Evolutionary conservation across 352 stramenopile genomes (phyloP), one percentile per base, ranked within the genome.

Genomic region (Thalassiosira mediterranea): DNA sequence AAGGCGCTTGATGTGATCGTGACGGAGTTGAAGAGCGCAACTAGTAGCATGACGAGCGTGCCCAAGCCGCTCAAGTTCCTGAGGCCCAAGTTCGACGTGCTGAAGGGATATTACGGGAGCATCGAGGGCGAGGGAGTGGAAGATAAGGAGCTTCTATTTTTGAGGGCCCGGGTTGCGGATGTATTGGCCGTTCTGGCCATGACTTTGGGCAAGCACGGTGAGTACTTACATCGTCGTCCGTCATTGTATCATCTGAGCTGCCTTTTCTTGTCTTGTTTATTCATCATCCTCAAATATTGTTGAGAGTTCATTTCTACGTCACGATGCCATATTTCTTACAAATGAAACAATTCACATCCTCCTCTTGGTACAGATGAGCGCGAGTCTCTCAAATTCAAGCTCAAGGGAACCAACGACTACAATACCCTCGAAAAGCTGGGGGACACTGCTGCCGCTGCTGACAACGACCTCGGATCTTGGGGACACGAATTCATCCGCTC

Each of bases 1-100:
- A 90, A 88, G 62, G 97, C 97, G 26, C 83, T 99, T n/a, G 95
- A 98, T 81, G 89, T 98, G 65, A 93, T 99, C 76, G 93, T 97
- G 15, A 96, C 91, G 34, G 96, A 99, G 88, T 98, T 99, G 66
- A 91, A 95, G 44, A 97, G 92, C 31, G 94, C 97, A 21, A 99
- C 97, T 62, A 97, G 95, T 11, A 98, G 95, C 44, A 99, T 99
- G 97, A 99, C 97, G 53, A 98, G 94, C 21, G 97, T 99, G 29
- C 97, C 97, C 7, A 99, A 99, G 91, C 97, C 97, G 31, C 90
- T 99, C 44, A 99, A 99, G 91, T 99, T 99, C 76, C 83, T 99
- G 58, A 80, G 87, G 40, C 96, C 97, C 4, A 96, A 97, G 60
- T 99, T 98, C 87, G 93, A 94, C 25, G 71, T 84, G 19, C 87